Conservation (phyloP, 176 grass and related monocot species). For the Luzula sylvatica region DNA sequence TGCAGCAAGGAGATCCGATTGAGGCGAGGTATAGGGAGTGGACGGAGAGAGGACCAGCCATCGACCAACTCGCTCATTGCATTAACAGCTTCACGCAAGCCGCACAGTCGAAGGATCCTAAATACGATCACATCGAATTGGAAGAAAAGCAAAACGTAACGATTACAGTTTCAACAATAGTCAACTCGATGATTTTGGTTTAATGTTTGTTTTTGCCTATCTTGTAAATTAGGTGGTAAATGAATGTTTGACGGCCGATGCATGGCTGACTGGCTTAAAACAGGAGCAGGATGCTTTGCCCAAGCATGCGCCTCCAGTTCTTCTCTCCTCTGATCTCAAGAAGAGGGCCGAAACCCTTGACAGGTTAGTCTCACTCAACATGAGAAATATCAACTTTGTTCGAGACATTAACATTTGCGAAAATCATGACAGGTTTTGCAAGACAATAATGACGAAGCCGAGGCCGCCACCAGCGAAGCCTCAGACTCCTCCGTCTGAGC, state of each 20-base stretch:
- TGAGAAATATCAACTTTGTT: no score
- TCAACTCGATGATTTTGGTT: no score
- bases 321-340: conserved; percentile 45
- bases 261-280: conserved; percentile 40
- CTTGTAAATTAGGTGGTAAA: conserved; percentile 53
- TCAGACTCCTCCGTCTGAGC: conserved; percentile 42
- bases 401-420: neutral
- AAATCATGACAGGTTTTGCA: conserved; percentile 45
- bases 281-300: conserved; percentile 57
- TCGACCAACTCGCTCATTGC: conserved; percentile 54
- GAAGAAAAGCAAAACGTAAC: conserved; percentile 94
- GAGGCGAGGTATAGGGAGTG: conserved; percentile 65
- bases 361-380: conserved; percentile 20
- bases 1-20: conserved; percentile 64
- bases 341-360: conserved; percentile 65
- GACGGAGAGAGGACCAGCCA: conserved; percentile 48
- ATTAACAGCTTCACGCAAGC: conserved; percentile 87
- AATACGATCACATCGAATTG: conserved; percentile 82
- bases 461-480: conserved; percentile 51
- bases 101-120: conserved; percentile 59
- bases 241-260: conserved; percentile 47
- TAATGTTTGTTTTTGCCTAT: conserved; percentile 4
- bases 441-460: conserved; percentile 67
- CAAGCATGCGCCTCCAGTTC: conserved; percentile 42
- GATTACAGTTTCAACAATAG: no score